Base-by-base conservation (phyloP, 2,329 filamentous ascomycete genomes). In the Pochonia chlamydosporia region DNA sequence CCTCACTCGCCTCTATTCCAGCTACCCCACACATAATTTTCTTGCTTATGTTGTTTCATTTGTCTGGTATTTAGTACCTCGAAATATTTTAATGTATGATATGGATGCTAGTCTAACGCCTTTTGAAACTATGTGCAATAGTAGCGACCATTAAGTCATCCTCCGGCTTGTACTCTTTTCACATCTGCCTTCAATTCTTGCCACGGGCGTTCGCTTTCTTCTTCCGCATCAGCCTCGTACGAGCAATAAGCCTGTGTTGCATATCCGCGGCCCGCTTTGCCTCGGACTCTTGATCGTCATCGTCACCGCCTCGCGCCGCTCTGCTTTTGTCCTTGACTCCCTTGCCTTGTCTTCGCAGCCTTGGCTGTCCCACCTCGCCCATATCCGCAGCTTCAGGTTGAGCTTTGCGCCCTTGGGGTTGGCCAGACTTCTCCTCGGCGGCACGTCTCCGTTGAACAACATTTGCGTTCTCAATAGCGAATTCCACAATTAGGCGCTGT, bases 401-500 rank as follows among this genome's bases (percentile, higher is more conserved):
- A 25, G 59, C 58, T 31, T 60, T 63, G 26, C 52, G 65, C 49
- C 67, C 66, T 25, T 60, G 56, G 2, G 46, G 46, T 46, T 65
- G 62, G 20, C 56, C 52, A 2, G 65, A 63, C 51, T 60, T 67
- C 33, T 62, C 62, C 56, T 71, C 64, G 11, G 59, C 62, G 26
- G 61, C 62, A 39, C 57, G 60, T 50, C 95, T 79, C 53, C 93
- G 78, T 55, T 84, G 79, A n/a, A 99, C 85, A 1, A 99, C 93
- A 60, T 96, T 91, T 1, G 89, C 91, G 59, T 99, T 99, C 69
- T 99, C 93, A 63, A 99, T 96, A 18, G 93, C 90, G 63, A 99
- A 99, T 66, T 99, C 95, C 31, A 92, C 92, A 61, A 99, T 89
- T 44, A 99, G 70, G 11, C 93, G 79, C 67, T 93, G 91, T 63